Conservation (phyloP, 2,329 filamentous ascomycete genomes). For the Torrubiella hemipterigena region DNA sequence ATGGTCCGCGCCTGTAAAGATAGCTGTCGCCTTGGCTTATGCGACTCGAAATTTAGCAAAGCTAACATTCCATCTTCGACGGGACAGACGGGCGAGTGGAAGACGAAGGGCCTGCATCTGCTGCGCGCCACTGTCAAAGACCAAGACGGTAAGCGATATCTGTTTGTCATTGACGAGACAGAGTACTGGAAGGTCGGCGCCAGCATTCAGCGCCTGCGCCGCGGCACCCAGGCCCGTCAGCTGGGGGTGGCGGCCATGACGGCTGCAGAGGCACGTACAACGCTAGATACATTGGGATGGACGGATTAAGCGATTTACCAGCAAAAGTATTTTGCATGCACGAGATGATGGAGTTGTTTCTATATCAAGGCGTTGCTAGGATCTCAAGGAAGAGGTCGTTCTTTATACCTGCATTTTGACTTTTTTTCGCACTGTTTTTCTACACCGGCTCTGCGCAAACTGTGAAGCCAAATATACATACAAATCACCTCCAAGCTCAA, state of each 20-base stretch:
- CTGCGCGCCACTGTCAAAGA: slow-evolving; percentile 53
- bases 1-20: slow-evolving; percentile 54
- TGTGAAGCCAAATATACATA: too few relatives aligned
- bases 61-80: slow-evolving; percentile 26
- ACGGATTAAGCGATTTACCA: too few relatives aligned
- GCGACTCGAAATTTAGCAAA: slow-evolving; percentile 30
- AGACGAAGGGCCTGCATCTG: slow-evolving; percentile 44
- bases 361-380: too few relatives aligned
- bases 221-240: slow-evolving; percentile 47
- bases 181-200: slow-evolving; percentile 58
- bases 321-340: too few relatives aligned
- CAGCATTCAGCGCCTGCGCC: slow-evolving; percentile 47
- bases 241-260: slow-evolving; percentile 47
- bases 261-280: slow-evolving; percentile 37
- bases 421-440: too few relatives aligned
- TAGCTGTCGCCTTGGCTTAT: slow-evolving; percentile 44
- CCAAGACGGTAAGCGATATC: slow-evolving; percentile 52
- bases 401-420: too few relatives aligned
- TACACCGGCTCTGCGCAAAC: too few relatives aligned
- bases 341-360: too few relatives aligned
- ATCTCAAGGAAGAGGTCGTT: too few relatives aligned
- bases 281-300: slow-evolving; percentile 50
- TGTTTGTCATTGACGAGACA: slow-evolving; percentile 52
- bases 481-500: too few relatives aligned
- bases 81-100: slow-evolving; percentile 41